Evolutionary conservation across 495 filamentous ascomycete species (phyloP), one percentile per base, ranked within the genome.

Genomic region (Xylaria scruposa): DNA sequence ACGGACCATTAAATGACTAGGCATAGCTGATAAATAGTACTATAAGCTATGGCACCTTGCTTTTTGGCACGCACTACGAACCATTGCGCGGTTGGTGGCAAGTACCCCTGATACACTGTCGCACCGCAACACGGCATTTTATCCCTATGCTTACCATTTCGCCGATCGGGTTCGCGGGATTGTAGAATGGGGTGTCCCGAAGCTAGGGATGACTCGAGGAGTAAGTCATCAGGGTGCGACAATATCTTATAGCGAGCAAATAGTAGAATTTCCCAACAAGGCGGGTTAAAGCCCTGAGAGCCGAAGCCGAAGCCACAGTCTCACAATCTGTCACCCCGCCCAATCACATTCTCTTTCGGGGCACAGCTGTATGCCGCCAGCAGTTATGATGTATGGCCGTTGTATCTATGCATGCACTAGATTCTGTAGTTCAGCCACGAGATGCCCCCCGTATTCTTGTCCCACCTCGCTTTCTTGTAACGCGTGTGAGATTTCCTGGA

Each of bases 51-150:
- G 59, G 46, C 36, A 38, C 8, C 44, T 70, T 51, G 26, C 59
- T 44, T 70, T 38, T 62, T 40, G 19, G 56, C 29, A 66, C 42
- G 19, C 3, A 21, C 36, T 70, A n/a, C 68, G 31, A 70, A 51
- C 24, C 54, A 70, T 36, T 44, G 29, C 2, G 26, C 12, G 67
- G 54, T 21, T 61, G 42, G 56, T 24, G n/a, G 26, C 26, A 1
- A 38, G 53, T 21, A 33, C 10, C 56, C 40, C 56, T 56, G 47
- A 49, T 54, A 60, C 56, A 70, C 10, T 31, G 67, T 70, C 19
- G 54, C 56, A 70, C 54, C 26, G 47, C 67, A 68, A 9, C 29
- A 67, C 2, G 21, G 38, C 38, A 63, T 44, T 29, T 44, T 26
- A 44, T 44, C 60, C 60, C 21, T 42, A 26, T 42, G 12, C 60